Evolutionary conservation across 768 basidiomycete genomes (phyloP).

Genomic region (Russula sp.): DNA sequence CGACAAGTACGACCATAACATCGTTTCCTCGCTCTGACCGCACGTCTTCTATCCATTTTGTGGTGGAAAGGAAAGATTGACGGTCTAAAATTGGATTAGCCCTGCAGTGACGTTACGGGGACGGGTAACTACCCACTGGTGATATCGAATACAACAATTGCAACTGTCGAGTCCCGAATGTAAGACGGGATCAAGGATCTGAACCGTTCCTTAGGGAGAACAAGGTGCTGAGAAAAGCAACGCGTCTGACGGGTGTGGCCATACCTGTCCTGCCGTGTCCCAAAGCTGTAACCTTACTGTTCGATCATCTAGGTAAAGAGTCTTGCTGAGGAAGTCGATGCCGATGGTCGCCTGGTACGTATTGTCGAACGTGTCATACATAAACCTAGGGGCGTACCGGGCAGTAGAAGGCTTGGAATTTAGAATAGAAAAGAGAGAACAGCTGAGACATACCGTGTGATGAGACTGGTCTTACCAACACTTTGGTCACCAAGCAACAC

Average conservation of each 20-base stretch:
- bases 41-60: slow-evolving; percentile 99
- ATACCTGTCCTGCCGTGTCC: slow-evolving; percentile 95
- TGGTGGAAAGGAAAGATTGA: slow-evolving; percentile 95
- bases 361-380: slow-evolving; percentile 99
- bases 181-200: slow-evolving; percentile 96
- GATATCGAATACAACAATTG: slow-evolving; percentile 98
- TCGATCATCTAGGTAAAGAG: slow-evolving; percentile 98
- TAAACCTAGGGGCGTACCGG: slow-evolving; percentile 49
- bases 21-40: slow-evolving; percentile 95
- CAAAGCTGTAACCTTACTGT: slow-evolving; percentile 96
- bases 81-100: slow-evolving; percentile 52
- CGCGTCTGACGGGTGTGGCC: slow-evolving; percentile 16
- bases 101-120: not conserved
- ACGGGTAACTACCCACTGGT: slow-evolving; percentile 62
- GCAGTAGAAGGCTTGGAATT: slow-evolving; percentile 3
- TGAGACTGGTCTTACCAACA: slow-evolving; percentile 97
- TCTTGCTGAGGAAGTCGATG: slow-evolving; percentile 99
- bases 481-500: slow-evolving; percentile 95
- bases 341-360: slow-evolving; percentile 98
- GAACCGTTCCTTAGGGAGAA: slow-evolving; percentile 73
- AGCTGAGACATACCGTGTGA: slow-evolving; percentile 64
- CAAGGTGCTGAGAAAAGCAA: not conserved
- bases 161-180: slow-evolving; percentile 97
- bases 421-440: slow-evolving; percentile 3
- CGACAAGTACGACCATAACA: slow-evolving; percentile 96